Base-by-base conservation (phyloP, 305 asterid genomes). In the Stenogyne calaminthoides region DNA sequence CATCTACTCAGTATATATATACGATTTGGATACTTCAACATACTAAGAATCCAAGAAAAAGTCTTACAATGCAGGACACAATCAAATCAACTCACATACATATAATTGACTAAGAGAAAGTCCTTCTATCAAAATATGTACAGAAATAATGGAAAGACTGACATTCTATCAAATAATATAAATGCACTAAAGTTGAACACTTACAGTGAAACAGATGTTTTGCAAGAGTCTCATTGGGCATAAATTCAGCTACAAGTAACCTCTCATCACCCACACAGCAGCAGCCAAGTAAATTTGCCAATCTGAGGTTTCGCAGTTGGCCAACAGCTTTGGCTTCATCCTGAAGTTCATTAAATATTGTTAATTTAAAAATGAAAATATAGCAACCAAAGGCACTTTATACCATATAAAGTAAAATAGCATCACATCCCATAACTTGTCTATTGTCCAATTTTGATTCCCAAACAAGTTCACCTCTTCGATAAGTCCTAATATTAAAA, bases 191-290 rank as follows among this genome's bases (percentile, higher is more conserved):
- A 32, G 7, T 32, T 32, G 36, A 32, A 32, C 29, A 32, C 95
- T 89, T 84, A 93, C 98, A 93, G 77, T 93, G 97, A 85, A 93
- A 93, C 51, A 91, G 87, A 86, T 91, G 96, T 72, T 88, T 91
- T 34, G 98, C 96, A 67, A 93, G 96, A 47, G 97, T 93, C 85
- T 93, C 96, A 27, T 89, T 83, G 75, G 97, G 95, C 98, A 93
- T 93, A 80, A 93, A 93, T 80, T 93, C 97, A 52, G 98, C 91
- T 68, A 93, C 84, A 67, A 93, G 91, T 82, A 93, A 81, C 86
- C 98, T 91, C 79, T 93, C 98, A 44, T 91, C 98, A 66, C 98
- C 98, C 80, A 91, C 98, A 61, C 90, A 86, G 86, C 98, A 91
- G 85, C 98, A 91, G 70, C 98, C 98, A 49, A 93, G 88, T 76